phyloP scores from a whole-genome alignment of 106 monocot species.

The Phalaenopsis aphrodite region DNA sequence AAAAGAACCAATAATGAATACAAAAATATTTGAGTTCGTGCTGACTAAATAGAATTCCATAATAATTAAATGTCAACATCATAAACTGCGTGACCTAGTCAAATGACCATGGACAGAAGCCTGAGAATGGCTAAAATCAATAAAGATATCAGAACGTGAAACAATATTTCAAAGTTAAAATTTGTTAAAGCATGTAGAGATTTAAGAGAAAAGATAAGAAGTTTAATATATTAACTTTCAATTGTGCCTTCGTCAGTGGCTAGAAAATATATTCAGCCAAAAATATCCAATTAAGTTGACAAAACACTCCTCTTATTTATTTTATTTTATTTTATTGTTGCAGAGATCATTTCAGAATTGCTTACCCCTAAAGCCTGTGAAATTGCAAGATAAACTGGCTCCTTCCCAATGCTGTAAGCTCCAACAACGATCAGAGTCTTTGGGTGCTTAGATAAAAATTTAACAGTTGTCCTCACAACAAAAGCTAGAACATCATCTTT shows the following conservation, averaged over 20 bases:
- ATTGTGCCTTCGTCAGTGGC: background rate
- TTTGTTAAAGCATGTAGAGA: background rate
- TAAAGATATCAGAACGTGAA: background rate
- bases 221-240: background rate
- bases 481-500: slow-evolving; percentile 68
- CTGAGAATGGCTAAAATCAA: background rate
- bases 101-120: background rate
- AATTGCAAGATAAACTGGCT: slow-evolving; percentile 57
- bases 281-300: too few species aligned
- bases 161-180: background rate
- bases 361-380: slow-evolving; percentile 51
- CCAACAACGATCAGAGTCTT: slow-evolving; percentile 66
- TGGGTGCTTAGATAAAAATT: slow-evolving; percentile 38
- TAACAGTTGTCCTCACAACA: slow-evolving; percentile 36
- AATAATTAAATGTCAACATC: slow-evolving; percentile 3
- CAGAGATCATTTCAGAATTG: background rate
- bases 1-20: background rate
- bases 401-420: slow-evolving; percentile 74
- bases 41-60: background rate
- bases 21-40: background rate
- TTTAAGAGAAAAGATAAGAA: background rate
- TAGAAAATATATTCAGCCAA: too few species aligned
- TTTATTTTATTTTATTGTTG: background rate
- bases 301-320: too few species aligned
- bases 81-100: background rate